Evolutionary conservation across 225 moss, liverwort and hornwort species (phyloP).

Genomic region (Marchantia paleacea): DNA sequence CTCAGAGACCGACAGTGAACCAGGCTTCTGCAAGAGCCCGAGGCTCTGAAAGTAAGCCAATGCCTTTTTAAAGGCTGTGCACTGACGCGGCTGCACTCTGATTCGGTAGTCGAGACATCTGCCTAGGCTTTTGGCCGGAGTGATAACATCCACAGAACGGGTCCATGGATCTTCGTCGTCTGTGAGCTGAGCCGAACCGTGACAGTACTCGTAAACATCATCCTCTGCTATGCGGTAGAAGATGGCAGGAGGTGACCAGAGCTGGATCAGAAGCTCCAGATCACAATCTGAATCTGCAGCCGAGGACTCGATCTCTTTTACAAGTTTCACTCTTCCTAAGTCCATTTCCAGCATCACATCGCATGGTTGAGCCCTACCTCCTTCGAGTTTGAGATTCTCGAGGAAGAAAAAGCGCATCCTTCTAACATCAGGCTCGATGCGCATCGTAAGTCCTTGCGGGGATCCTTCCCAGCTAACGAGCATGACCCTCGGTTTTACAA

Average conservation of each 20-base stretch:
- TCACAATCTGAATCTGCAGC: constrained; percentile 34
- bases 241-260: constrained; percentile 65
- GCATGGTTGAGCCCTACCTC: constrained; percentile 24
- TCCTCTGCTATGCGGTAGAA: constrained; percentile 70
- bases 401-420: constrained; percentile 51
- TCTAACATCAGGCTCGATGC: constrained; percentile 40
- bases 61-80: constrained; percentile 50
- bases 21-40: constrained; percentile 21
- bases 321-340: constrained; percentile 48
- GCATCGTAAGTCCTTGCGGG: constrained; percentile 40
- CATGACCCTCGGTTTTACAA: constrained; percentile 42
- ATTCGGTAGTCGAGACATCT: constrained; percentile 67
- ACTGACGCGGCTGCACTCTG: constrained; percentile 56
- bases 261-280: constrained; percentile 57
- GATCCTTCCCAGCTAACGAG: constrained; percentile 59
- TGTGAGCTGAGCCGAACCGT: constrained; percentile 45
- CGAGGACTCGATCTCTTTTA: constrained; percentile 42
- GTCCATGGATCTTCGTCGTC: constrained; percentile 97
- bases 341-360: constrained; percentile 68
- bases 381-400: constrained; percentile 26
- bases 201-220: constrained; percentile 47
- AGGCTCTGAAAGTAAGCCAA: constrained; percentile 46
- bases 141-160: constrained; percentile 60
- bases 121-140: constrained; percentile 55
- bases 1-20: constrained; percentile 6